Evolutionary conservation across 257 asterid species (phyloP).

Genomic region (Cynanchum wilfordii): DNA sequence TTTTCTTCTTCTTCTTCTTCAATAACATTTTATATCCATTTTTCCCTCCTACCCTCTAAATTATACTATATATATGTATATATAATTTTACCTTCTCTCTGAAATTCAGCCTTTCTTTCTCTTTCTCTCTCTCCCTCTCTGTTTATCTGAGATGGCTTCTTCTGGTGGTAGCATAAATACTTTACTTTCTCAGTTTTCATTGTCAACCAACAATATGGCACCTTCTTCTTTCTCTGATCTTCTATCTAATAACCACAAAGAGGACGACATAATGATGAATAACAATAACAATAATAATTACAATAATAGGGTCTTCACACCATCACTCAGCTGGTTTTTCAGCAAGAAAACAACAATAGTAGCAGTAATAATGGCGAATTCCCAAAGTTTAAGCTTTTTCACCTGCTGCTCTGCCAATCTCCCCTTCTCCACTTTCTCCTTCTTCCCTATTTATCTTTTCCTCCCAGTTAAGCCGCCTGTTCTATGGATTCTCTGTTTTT

Average conservation of each 20-base stretch:
- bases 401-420: slow-evolving; percentile 51
- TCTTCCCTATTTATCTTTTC: slow-evolving; percentile 63
- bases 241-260: slow-evolving; percentile 14
- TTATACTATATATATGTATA: too few relatives aligned
- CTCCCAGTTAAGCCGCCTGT: slow-evolving; percentile 66
- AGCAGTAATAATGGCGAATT: slow-evolving; percentile 8
- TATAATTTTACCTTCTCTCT: neutral
- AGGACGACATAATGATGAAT: slow-evolving; percentile 20
- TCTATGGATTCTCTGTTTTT: slow-evolving; percentile 73
- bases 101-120: neutral
- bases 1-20: too few relatives aligned
- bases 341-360: neutral
- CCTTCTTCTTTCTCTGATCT: slow-evolving; percentile 40
- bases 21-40: neutral
- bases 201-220: slow-evolving; percentile 24
- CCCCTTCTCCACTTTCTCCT: slow-evolving; percentile 69
- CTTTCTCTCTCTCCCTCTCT: neutral
- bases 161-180: slow-evolving; percentile 31
- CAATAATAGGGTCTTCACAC: neutral
- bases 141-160: slow-evolving; percentile 22
- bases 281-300: too few relatives aligned
- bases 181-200: slow-evolving; percentile 17
- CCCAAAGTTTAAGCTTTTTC: slow-evolving; percentile 50
- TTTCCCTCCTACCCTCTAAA: neutral
- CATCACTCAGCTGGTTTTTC: slow-evolving; percentile 28